Conservation (phyloP, 768 basidiomycete genomes). For the Postia placenta region DNA sequence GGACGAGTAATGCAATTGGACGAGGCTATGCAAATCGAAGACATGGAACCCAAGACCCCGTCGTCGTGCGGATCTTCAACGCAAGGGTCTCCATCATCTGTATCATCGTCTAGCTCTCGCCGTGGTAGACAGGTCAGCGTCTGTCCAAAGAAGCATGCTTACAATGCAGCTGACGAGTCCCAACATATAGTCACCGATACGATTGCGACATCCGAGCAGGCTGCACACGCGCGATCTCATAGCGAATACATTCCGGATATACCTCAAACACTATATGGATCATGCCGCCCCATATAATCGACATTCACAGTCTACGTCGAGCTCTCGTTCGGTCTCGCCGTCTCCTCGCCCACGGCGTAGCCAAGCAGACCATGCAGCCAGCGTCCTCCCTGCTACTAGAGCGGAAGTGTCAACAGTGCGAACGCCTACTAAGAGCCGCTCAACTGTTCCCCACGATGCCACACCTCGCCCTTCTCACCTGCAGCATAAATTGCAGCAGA, state of each 20-base stretch:
- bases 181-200: constrained; percentile 28
- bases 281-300: constrained; percentile 29
- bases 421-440: constrained; percentile 6
- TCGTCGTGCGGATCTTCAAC: background rate
- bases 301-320: background rate
- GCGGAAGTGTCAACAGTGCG: no score
- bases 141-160: no score
- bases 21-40: no score
- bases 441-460: constrained; percentile 1
- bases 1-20: no score
- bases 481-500: constrained; percentile 26
- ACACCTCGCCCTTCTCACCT: constrained; percentile 15
- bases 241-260: constrained; percentile 65
- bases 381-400: background rate
- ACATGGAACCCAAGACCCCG: constrained; percentile 1
- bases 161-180: background rate
- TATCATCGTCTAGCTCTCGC: constrained; percentile 3
- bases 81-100: constrained; percentile 13
- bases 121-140: background rate
- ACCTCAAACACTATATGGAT: constrained; percentile 78
- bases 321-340: constrained; percentile 10
- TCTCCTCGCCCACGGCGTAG: constrained; percentile 6
- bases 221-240: constrained; percentile 64
- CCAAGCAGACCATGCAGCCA: background rate
- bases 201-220: constrained; percentile 68